Base-by-base conservation (phyloP, 2,329 filamentous ascomycete species). In the Pezicula rhizophila region DNA sequence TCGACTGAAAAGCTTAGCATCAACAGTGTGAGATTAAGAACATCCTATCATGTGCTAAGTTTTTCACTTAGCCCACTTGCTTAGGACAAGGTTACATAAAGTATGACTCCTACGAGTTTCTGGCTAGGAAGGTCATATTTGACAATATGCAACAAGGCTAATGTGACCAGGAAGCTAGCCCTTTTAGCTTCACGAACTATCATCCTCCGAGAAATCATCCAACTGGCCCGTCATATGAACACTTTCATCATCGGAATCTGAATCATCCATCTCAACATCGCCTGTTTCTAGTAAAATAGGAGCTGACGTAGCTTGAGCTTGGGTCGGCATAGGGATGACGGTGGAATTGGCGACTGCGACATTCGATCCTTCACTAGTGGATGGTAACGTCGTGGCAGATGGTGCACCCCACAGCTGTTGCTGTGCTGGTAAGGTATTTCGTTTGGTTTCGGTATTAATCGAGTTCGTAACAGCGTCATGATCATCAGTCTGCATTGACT, bases 241-340 rank as follows among this genome's bases (percentile, higher is more conserved):
- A 52, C 76, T 68, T 47, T 75, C 74, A 53, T 73, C 72, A 50
- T 72, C 73, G 50, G 69, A 72, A 28, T 68, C 68, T 45, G 43
- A 49, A 39, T 48, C 47, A 8, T 70, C 68, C 25, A 64, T 68
- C 15, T 57, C 55, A 26, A 57, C 54, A 25, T 56, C 54, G 4
- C 50, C 23, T 34, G 34, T 48, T 48, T 53, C 53, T 38, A 42
- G 28, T 37, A 8, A 46, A 44, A 28, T 52, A 40, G n/a, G 34
- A 15, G 35, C 34, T 47, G 38, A 47, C 28, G 48, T 51, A 42
- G 34, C 50, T 46, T 42, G 43, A 46, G 51, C 49, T 18, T 48
- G 42, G 35, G 38, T 45, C 56, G 50, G 38, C 17, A 20, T 39
- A 38, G 26, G 18, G 45, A 8, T 20, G n/a, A 39, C 15, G 10